Base-by-base conservation (phyloP, 192 early-diverging fungal species). In the Spinellus fusiger region DNA sequence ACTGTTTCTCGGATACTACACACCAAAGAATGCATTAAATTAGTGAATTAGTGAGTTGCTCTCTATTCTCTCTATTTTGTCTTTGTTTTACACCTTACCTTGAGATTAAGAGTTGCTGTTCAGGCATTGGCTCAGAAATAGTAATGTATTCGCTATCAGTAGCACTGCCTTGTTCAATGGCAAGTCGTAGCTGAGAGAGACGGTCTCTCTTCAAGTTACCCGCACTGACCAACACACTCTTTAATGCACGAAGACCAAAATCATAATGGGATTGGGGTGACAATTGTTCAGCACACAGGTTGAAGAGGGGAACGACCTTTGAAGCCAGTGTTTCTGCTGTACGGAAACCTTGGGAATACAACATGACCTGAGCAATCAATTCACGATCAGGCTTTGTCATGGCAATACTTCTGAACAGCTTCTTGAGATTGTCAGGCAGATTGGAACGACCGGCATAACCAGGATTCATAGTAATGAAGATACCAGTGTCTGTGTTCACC, bases 401-500 rank as follows among this genome's bases (percentile, higher is more conserved):
- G 32, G 96, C 96, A 59, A 99, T 89, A 68, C 89, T 92, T 29
- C 98, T 80, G 91, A 99, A 99, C 52, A 99, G 82, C 80, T 98
- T 98, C 76, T 95, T 98, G 61, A 99, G 72, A 56, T 99, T 99
- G 70, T 99, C 98, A 2, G 98, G 98, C 55, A 99, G 77, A 63
- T 98, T 96, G 29, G 94, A 96, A 29, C 98, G 88, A 9, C 96
- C 96, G 26, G 95, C 94, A 77, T 99, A 99, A 25, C 96, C 96
- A 23, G 96, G 96, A 73, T 98, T 98, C 94, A 98, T 98, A 34
- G 96, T 98, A 62, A 98, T 96, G 69, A 98, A 96, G 60, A 95
- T 90, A 54, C 95, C 98, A 6, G 98, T 99, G 65, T 93, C 86
- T 16, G 80, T 74, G 68, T 94, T 88, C 31, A 99, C 89, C 13